Percentiles rank a stretch among this genome's conserved stretches.
These are phyloP conservation scores for Vickermania spadyakhi DNA, from an alignment of 208 protist species.

Conservation along the genomic window DNA sequence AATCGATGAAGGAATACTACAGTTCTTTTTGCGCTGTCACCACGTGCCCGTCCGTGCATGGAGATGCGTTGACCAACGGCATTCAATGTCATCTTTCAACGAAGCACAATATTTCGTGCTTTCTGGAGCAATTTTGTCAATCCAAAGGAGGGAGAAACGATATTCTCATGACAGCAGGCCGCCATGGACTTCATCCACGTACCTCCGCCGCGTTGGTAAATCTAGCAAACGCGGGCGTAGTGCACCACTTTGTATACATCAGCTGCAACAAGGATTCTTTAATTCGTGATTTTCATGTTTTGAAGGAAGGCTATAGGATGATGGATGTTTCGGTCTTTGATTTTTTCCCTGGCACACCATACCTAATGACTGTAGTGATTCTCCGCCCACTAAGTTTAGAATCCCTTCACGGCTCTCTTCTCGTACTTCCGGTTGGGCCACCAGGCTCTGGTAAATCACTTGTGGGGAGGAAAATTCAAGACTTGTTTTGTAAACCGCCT, in stretches of 20 bases:
- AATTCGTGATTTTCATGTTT: slow-evolving; percentile 18
- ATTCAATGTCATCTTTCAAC: slow-evolving; percentile 10
- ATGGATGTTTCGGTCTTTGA: slow-evolving; percentile 24
- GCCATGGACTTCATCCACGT: slow-evolving; percentile 28
- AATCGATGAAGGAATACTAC: slow-evolving; percentile 27
- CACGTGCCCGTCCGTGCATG: slow-evolving; percentile 23
- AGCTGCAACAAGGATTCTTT: slow-evolving; percentile 35
- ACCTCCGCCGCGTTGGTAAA: slow-evolving; percentile 11
- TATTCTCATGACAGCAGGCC: slow-evolving; percentile 18
- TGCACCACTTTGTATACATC: slow-evolving; percentile 32
- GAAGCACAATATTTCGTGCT: slow-evolving; percentile 13
- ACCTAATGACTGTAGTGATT: slow-evolving; percentile 43
- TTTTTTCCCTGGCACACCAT: slow-evolving; percentile 34
- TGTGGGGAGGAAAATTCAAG: too few species aligned
- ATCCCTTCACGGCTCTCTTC: not conserved
- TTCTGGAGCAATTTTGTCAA: not conserved
- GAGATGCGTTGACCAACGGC: slow-evolving; percentile 17
- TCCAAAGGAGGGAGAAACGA: not conserved
- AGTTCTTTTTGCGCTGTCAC: slow-evolving; percentile 8
- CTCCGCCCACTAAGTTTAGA: slow-evolving; percentile 6
- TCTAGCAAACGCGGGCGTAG: slow-evolving; percentile 3
- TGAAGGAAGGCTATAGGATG: slow-evolving; percentile 17
- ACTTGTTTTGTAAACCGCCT: too few species aligned
- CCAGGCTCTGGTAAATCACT: slow-evolving; percentile 18
- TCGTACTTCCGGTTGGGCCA: slow-evolving; percentile 25